phyloP scores from a whole-genome alignment of 441 rosid species.

The Kokia cookei region DNA sequence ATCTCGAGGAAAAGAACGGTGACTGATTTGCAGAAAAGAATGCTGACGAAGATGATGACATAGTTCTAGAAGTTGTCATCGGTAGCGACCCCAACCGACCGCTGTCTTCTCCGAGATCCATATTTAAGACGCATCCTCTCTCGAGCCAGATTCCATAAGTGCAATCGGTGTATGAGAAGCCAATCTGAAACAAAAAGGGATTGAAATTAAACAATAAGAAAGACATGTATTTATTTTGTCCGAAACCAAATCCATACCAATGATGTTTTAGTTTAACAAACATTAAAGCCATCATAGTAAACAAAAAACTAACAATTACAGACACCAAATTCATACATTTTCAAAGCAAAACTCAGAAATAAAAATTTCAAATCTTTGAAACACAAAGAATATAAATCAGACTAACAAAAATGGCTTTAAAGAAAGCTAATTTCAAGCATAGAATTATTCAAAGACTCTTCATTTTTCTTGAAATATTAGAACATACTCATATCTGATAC shows the following conservation, averaged over 20 bases:
- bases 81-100: constrained; percentile 53
- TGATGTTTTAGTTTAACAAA: background rate
- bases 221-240: background rate
- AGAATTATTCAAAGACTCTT: background rate
- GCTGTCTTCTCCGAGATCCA: constrained; percentile 75
- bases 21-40: constrained; percentile 94
- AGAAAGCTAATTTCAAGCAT: constrained; percentile 6
- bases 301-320: background rate
- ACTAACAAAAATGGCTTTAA: background rate
- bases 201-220: constrained; percentile 11
- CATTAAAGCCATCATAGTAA: background rate
- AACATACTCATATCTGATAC: background rate
- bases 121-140: constrained; percentile 21
- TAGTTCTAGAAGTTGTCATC: constrained; percentile 46
- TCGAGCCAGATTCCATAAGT: constrained; percentile 26
- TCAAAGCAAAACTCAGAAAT: background rate
- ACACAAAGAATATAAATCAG: background rate
- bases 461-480: background rate
- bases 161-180: constrained; percentile 21
- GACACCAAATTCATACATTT: background rate
- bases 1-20: constrained; percentile 85
- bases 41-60: constrained; percentile 85
- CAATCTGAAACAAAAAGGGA: constrained; percentile 30
- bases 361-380: background rate
- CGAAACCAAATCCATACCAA: constrained; percentile 1